Percentiles rank a stretch among this genome's conserved stretches.
Conservation (phyloP, 495 filamentous ascomycete species). For the Trypethelium eluteriae region DNA sequence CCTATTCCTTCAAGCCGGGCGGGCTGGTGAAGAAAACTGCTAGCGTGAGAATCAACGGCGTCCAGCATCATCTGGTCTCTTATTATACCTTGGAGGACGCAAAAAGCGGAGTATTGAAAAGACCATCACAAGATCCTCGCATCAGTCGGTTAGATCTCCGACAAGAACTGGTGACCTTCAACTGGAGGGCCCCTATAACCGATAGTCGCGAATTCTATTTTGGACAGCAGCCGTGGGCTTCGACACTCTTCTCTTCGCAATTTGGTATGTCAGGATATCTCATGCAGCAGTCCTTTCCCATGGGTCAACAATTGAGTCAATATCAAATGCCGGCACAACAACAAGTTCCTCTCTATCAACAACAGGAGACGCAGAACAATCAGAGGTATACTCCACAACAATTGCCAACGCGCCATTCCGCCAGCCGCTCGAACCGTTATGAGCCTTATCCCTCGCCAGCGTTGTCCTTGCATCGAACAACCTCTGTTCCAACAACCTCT, state of each 20-base stretch:
- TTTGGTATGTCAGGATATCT: not conserved
- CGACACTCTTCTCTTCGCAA: not conserved
- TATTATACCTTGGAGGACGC: slow-evolving; percentile 81
- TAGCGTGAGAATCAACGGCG: slow-evolving; percentile 59
- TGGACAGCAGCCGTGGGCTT: slow-evolving; percentile 1
- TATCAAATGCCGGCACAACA: not conserved
- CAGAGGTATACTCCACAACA: not conserved
- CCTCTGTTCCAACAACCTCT: not conserved
- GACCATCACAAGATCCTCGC: slow-evolving; percentile 50
- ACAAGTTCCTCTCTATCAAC: not conserved
- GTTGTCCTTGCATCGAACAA: not conserved
- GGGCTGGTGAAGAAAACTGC: slow-evolving; percentile 91
- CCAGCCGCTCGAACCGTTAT: not conserved
- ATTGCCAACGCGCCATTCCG: not conserved
- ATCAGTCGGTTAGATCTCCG: slow-evolving; percentile 5
- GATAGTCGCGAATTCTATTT: not conserved
- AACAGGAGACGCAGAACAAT: not conserved
- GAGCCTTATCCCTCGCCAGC: slow-evolving; percentile 4
- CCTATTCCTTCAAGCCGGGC: slow-evolving; percentile 76
- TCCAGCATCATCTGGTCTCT: slow-evolving; percentile 75
- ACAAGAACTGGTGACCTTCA: slow-evolving; percentile 3
- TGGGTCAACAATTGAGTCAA: not conserved
- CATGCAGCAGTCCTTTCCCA: slow-evolving; percentile 8
- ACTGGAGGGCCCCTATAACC: slow-evolving; percentile 2
- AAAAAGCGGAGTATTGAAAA: slow-evolving; percentile 50